Evolutionary conservation across 1,284 basidiomycete genomes (phyloP).

Genomic region (Tilletiaria anomala): DNA sequence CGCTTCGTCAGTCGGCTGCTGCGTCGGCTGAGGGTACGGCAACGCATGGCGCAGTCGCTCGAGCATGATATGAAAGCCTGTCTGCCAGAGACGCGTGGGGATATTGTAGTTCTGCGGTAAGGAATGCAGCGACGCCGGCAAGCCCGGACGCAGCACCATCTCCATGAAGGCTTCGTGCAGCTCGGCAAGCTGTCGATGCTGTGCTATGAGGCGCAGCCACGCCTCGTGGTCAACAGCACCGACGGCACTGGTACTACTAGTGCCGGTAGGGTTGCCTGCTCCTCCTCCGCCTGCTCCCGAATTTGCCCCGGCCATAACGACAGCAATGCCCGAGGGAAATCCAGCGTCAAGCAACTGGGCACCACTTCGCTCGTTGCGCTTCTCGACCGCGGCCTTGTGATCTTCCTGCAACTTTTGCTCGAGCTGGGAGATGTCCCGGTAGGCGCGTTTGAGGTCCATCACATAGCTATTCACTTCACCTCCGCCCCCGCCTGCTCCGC

Average conservation of each 20-base stretch:
- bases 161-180: constrained; percentile 72
- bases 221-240: constrained; percentile 12
- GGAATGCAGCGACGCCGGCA: constrained; percentile 70
- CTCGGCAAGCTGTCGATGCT: constrained; percentile 58
- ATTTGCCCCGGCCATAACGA: too few relatives aligned
- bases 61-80: constrained; percentile 73
- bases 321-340: too few relatives aligned
- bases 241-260: constrained; percentile 1
- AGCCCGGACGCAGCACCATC: constrained; percentile 67
- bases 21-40: constrained; percentile 41
- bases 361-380: constrained; percentile 39
- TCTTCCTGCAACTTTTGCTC: constrained; percentile 56
- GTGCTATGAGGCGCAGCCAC: constrained; percentile 15
- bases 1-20: constrained; percentile 2
- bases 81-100: constrained; percentile 80
- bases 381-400: constrained; percentile 41
- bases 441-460: constrained; percentile 61
- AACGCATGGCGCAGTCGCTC: constrained; percentile 72
- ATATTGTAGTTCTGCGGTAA: constrained; percentile 91
- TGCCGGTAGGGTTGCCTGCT: constrained; percentile 6
- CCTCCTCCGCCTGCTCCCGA: constrained; percentile 1
- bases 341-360: too few relatives aligned
- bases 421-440: constrained; percentile 57
- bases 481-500: background rate
- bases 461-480: constrained; percentile 51